Evolutionary conservation across 345 rosid genomes (phyloP).

Genomic region (Eucalyptus globulus): DNA sequence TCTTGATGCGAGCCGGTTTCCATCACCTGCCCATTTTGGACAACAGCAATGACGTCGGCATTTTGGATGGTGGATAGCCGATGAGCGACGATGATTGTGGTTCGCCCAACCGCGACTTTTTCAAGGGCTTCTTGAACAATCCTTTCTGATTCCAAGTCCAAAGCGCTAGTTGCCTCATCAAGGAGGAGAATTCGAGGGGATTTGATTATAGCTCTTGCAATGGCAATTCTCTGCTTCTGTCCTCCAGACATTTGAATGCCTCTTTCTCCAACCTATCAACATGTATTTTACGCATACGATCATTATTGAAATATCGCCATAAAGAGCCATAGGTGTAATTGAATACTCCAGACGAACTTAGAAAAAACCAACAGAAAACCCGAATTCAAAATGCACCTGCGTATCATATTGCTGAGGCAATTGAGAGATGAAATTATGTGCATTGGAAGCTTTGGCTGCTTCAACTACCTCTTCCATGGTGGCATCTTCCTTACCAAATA

Average conservation of each 20-base stretch:
- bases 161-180: slow-evolving; percentile 32
- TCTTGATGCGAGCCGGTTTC: slow-evolving; percentile 12
- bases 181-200: slow-evolving; percentile 22
- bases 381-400: slow-evolving; percentile 1
- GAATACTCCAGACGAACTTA: not conserved
- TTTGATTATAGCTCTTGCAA: slow-evolving; percentile 21
- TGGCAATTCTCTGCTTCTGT: slow-evolving; percentile 28
- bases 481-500: slow-evolving; percentile 29
- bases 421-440: slow-evolving; percentile 17
- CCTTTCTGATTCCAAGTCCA: slow-evolving; percentile 21
- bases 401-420: slow-evolving; percentile 20
- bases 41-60: slow-evolving; percentile 4
- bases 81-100: slow-evolving; percentile 16
- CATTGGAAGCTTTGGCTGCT: slow-evolving; percentile 26
- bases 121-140: slow-evolving; percentile 19
- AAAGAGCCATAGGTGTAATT: not conserved
- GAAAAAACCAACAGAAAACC: not conserved
- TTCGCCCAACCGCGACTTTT: slow-evolving; percentile 7
- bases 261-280: slow-evolving; percentile 15
- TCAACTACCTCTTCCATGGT: slow-evolving; percentile 8
- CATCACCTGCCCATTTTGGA: slow-evolving; percentile 11
- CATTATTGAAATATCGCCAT: not conserved
- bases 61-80: slow-evolving; percentile 20
- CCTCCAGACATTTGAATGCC: slow-evolving; percentile 30
- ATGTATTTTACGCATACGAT: not conserved